Evolutionary conservation across 352 stramenopile species (phyloP), one percentile per base, ranked within the genome.

Genomic region (Hyaloperonospora brassicae): DNA sequence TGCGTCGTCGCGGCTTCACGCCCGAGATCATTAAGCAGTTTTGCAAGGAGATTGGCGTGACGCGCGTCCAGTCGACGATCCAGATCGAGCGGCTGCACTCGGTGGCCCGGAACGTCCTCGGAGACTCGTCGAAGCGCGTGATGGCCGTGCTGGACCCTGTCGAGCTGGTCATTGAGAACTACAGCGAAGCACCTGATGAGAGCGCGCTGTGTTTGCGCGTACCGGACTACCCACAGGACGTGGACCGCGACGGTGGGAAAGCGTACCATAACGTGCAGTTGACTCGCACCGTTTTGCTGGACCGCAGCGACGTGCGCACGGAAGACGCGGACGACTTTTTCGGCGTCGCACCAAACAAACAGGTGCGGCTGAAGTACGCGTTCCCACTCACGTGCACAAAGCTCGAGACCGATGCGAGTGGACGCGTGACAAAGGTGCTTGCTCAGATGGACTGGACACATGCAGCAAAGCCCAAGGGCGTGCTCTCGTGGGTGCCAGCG

Each of bases 351-450:
- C 87, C 89, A 0, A 88, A 89, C 60, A 98, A 98, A 75, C 79
- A 95, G n/a, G 95, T 98, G 43, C 89, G 91, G 38, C 61, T 98
- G 42, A 98, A 98, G 65, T 98, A 98, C 75, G 95, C 88, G 14
- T 89, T 86, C 60, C 96, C 97, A 40, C 84, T 98, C 35, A 86
- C 88, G 38, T 98, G 89, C 66, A 91, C 96, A 3, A 76, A 91
- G 53, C 72, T 98, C 31, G 74, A 94, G 31, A 85, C 77, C 40
- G 81, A 93, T 51, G 73, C 62, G 8, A 72, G 47, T 22, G 66
- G 50, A 62, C 56, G 55, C 9, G 69, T 89, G 50, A 81, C 66
- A 17, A 81, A 85, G 55, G 70, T 95, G 13, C 59, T 73, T 23
- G 80, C 78, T 14, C 61, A 70, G 31, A 65, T 87, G 44, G 79